These are phyloP conservation scores for Alternaria atra DNA, from an alignment of 2,329 filamentous ascomycete genomes.

Conservation along the genomic window DNA sequence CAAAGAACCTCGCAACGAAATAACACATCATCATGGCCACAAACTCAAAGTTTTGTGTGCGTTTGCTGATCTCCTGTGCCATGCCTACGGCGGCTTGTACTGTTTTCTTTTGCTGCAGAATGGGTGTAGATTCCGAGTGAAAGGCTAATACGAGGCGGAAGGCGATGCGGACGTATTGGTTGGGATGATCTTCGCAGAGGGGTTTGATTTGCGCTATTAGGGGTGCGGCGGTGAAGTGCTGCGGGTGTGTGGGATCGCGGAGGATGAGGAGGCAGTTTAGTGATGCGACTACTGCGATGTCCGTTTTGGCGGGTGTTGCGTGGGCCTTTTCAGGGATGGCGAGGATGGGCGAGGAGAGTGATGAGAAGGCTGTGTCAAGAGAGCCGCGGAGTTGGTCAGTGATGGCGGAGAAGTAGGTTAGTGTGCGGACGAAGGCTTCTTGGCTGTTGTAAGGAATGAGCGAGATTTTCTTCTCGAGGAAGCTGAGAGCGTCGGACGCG, in stretches of 20 bases:
- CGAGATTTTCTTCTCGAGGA: slow-evolving; percentile 40
- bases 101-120: slow-evolving; percentile 80
- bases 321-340: slow-evolving; percentile 53
- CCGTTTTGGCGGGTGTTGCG: slow-evolving; percentile 42
- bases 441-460: slow-evolving; percentile 54
- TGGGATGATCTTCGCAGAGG: slow-evolving; percentile 73
- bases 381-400: slow-evolving; percentile 81
- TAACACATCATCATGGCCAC: slow-evolving; percentile 84
- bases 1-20: slow-evolving; percentile 85
- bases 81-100: slow-evolving; percentile 64
- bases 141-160: slow-evolving; percentile 77
- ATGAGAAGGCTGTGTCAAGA: slow-evolving; percentile 70
- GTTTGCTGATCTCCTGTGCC: slow-evolving; percentile 74
- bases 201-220: slow-evolving; percentile 73
- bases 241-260: slow-evolving; percentile 50
- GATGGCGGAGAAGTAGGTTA: slow-evolving; percentile 77
- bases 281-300: slow-evolving; percentile 58
- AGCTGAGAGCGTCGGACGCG: slow-evolving; percentile 10
- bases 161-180: slow-evolving; percentile 78
- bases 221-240: slow-evolving; percentile 63
- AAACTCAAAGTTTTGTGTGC: slow-evolving; percentile 78
- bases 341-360: slow-evolving; percentile 72
- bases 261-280: slow-evolving; percentile 61
- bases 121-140: slow-evolving; percentile 69
- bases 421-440: slow-evolving; percentile 61